Conservation (phyloP, 257 asterid species). For the Nicotiana paniculata region DNA sequence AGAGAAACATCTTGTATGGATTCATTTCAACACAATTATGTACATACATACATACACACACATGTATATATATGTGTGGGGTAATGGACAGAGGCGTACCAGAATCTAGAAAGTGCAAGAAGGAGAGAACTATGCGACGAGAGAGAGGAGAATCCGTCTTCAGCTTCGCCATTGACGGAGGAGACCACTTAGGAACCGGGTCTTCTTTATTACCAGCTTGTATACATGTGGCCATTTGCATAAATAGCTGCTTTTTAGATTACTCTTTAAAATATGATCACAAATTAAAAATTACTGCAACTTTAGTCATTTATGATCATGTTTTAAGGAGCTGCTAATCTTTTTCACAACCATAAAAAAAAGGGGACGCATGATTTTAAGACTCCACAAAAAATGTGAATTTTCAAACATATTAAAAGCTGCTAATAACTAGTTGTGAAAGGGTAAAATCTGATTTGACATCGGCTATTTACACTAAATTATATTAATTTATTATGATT, state of each 20-base stretch:
- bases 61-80: background rate
- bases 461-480: no score
- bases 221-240: background rate
- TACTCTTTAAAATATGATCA: no score
- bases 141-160: constrained; percentile 67
- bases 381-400: no score
- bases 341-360: no score
- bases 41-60: background rate
- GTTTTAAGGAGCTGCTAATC: no score
- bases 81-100: constrained; percentile 24
- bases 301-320: no score
- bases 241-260: background rate
- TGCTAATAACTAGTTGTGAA: no score
- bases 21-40: background rate
- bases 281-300: no score
- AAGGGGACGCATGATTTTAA: no score
- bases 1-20: background rate
- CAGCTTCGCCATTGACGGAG: constrained; percentile 45
- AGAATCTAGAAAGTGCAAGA: constrained; percentile 60
- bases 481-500: no score
- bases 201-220: background rate
- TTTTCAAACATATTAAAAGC: no score
- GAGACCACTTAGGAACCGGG: background rate
- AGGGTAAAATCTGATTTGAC: no score
- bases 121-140: constrained; percentile 67